Percentiles rank a stretch among this genome's conserved stretches.
These are phyloP conservation scores for Sordariomycetes sp. DNA, from an alignment of 2,329 filamentous ascomycete genomes.

Conservation along the genomic window DNA sequence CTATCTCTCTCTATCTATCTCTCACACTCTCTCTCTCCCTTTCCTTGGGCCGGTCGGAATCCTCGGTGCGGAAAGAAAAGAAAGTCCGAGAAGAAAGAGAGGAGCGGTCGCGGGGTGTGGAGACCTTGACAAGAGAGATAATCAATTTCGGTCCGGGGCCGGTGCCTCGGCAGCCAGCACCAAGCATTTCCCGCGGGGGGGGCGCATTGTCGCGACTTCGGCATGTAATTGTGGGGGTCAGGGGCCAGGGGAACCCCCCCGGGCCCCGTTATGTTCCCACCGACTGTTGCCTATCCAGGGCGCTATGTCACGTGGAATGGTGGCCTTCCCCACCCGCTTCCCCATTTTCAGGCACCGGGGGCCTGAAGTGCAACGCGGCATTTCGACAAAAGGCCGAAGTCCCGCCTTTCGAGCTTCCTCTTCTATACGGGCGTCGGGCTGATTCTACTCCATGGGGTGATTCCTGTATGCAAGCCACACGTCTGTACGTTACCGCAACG, in stretches of 20 bases:
- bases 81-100: neutral
- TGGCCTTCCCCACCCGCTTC: neutral
- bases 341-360: neutral
- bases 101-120: neutral
- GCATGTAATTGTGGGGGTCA: neutral
- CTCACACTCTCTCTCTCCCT: too few relatives aligned
- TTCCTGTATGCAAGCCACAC: too few relatives aligned
- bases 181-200: neutral
- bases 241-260: neutral
- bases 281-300: neutral
- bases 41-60: too few relatives aligned
- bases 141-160: neutral
- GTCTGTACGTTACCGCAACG: neutral
- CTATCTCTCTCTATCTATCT: too few relatives aligned
- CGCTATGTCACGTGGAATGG: neutral
- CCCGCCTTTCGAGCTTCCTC: neutral
- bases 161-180: neutral
- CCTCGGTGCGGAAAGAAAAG: neutral
- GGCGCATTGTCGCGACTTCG: neutral
- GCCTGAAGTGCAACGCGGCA: neutral
- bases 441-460: too few relatives aligned
- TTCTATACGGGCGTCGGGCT: neutral
- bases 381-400: neutral
- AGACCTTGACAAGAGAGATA: neutral
- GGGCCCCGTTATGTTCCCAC: neutral